Conservation (phyloP, 2,329 filamentous ascomycete species). For the Cladosporium phlei region DNA sequence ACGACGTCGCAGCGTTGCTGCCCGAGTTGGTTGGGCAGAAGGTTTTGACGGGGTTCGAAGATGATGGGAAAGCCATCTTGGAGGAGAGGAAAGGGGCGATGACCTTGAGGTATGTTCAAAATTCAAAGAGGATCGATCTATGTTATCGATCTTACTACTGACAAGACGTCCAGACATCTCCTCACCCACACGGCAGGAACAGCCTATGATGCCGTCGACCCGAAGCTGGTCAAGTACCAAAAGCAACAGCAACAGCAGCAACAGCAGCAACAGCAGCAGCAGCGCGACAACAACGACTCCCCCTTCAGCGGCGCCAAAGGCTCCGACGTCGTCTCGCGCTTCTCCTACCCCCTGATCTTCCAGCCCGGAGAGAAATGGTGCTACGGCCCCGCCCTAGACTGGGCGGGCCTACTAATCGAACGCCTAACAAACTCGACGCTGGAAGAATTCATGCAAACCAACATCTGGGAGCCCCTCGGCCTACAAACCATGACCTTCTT, state of each 20-base stretch:
- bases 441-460: conserved; percentile 41
- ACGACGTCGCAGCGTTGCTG: conserved; percentile 41
- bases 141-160: not conserved
- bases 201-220: conserved; percentile 41
- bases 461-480: conserved; percentile 44
- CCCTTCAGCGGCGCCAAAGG: conserved; percentile 18
- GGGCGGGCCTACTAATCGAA: conserved; percentile 51
- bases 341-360: conserved; percentile 43
- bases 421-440: conserved; percentile 41
- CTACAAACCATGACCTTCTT: conserved; percentile 34
- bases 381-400: conserved; percentile 49
- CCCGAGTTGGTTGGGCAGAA: conserved; percentile 48
- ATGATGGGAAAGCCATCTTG: conserved; percentile 34
- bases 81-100: conserved; percentile 24
- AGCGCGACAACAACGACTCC: no score
- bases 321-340: conserved; percentile 39
- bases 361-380: conserved; percentile 51
- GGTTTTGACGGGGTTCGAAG: conserved; percentile 46
- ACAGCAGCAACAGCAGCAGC: no score
- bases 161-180: conserved; percentile 31
- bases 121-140: no score
- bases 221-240: conserved; percentile 28
- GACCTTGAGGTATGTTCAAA: not conserved
- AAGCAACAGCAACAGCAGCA: no score
- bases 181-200: conserved; percentile 50